These are phyloP conservation scores for Botryotinia globosa DNA, from an alignment of 2,329 filamentous ascomycete genomes.

Conservation along the genomic window DNA sequence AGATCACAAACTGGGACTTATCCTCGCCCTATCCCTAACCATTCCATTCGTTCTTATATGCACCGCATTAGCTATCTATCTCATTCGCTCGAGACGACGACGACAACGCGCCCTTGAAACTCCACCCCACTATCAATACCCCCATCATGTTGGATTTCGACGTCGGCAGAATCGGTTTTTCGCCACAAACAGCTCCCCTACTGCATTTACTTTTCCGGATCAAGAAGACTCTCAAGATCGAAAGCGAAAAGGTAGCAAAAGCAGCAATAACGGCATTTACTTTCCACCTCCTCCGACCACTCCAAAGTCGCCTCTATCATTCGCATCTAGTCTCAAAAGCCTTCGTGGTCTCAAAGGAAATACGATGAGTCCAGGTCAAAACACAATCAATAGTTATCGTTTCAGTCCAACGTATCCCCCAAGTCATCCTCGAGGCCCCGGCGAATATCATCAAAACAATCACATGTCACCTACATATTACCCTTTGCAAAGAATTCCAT, in stretches of 20 bases:
- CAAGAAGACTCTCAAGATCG: neutral
- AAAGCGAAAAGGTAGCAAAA: neutral
- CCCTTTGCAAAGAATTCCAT: neutral
- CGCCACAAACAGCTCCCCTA: neutral
- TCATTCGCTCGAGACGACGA: constrained; percentile 8
- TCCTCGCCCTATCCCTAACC: constrained; percentile 16
- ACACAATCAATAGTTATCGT: neutral
- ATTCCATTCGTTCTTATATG: constrained; percentile 18
- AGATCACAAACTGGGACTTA: constrained; percentile 13
- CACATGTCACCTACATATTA: constrained; percentile 3
- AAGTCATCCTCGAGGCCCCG: neutral
- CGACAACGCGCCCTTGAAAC: neutral
- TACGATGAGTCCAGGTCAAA: neutral
- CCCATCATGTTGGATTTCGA: constrained; percentile 14
- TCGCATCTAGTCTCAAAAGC: neutral
- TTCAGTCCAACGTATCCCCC: neutral
- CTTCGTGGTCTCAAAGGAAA: neutral
- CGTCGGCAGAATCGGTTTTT: constrained; percentile 2
- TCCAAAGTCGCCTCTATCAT: constrained; percentile 10
- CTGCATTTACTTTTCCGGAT: neutral
- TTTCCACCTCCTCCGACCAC: constrained; percentile 18
- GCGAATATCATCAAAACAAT: neutral
- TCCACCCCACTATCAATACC: constrained; percentile 14
- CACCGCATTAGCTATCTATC: constrained; percentile 6
- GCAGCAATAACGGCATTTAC: neutral